Evolutionary conservation across 495 filamentous ascomycete genomes (phyloP), one percentile per base, ranked within the genome.

Genomic region (Chaetomium fimeti): DNA sequence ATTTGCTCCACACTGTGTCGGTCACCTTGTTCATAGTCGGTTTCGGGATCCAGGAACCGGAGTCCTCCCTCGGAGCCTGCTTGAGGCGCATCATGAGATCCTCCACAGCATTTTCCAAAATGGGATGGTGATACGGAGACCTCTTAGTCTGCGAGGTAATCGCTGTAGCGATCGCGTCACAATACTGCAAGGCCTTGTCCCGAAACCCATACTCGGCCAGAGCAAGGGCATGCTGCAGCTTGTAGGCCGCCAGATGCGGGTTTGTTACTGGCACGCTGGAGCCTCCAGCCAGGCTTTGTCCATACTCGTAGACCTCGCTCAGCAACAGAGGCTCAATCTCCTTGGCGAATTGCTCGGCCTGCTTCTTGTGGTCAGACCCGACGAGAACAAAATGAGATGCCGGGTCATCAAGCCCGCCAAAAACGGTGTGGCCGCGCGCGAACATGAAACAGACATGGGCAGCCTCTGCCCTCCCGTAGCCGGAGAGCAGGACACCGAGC

Each of bases 1-100:
- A 96, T 36, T 87, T 90, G 57, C 87, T 89, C 87, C 90, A 93
- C 74, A 97, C 85, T 18, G 88, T 89, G 52, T 86, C 89, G 18
- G 91, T 95, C 0, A 98, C 91, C 71, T 92, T 96, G 72, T 94
- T 92, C 83, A 97, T 93, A 75, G 87, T 97, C 15, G 95, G 91
- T 73, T 91, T 94, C 1, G 91, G 89, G 47, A 98, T 92, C 91
- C 92, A 97, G 1, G 81, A 84, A 58, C 75, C 77, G 11, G 78
- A 78, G 52, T 81, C 82, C 65, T 94, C 91, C 65, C 87, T 90
- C 25, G 91, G 90, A 4, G 92, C 89, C 75, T 93, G 91, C 57
- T 86, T 89, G 45, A 98, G 80, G 25, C 94, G 84, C 59, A 87
- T 89, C 71, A 85, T 87, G 16, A 98, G 81, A 69, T 97, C 92